Base-by-base conservation (phyloP, 208 protist species). In the Endotrypanum monterogeii region DNA sequence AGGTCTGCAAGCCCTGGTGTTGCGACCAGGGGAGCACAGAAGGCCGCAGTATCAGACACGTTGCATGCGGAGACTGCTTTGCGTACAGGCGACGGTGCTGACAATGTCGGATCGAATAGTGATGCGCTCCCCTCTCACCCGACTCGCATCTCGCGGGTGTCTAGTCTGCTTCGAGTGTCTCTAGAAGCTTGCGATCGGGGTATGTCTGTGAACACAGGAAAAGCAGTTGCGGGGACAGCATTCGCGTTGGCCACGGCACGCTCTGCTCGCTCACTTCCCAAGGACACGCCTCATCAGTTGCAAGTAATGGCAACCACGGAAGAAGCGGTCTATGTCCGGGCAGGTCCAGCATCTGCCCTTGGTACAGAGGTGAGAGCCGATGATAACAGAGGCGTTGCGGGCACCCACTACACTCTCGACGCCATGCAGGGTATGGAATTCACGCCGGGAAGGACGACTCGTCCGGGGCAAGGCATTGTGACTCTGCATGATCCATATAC, bases 321-420 rank as follows among this genome's bases (percentile, higher is more conserved):
- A 16, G 46, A 80, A 50, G 62, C 63, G 20, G 76, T 80, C 23
- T 80, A 72, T 67, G 76, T 80, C 44, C 76, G 76, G n/a, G 76
- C 61, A 7, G 74, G 68, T 32, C 74, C 74, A 16, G 12, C 56
- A 5, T 30, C 60, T 30, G 37, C 20, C 18, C 20, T 39, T 48
- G 60, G 25, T 60, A 0, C 60, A 25, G 16, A n/a, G 23, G 63
- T 3, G 44, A 23, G 11, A 16, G 39, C 41, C 5, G 37, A 32
- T 32, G 28, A 56, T 41, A 1, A 32, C 25, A 55, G 28, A 3
- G 48, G 32, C 9, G 39, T 48, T 25, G 44, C 41, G n/a, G n/a
- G n/a, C 62, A 32, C n/a, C 62, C n/a, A 68, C 28, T 23, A 25
- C n/a, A n/a, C 41, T n/a, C 62, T 25, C 23, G 62, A 7, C 18